Evolutionary conservation across 2,329 filamentous ascomycete species (phyloP), one percentile per base, ranked within the genome.

Genomic region (Ceratocystis diversiconidia): DNA sequence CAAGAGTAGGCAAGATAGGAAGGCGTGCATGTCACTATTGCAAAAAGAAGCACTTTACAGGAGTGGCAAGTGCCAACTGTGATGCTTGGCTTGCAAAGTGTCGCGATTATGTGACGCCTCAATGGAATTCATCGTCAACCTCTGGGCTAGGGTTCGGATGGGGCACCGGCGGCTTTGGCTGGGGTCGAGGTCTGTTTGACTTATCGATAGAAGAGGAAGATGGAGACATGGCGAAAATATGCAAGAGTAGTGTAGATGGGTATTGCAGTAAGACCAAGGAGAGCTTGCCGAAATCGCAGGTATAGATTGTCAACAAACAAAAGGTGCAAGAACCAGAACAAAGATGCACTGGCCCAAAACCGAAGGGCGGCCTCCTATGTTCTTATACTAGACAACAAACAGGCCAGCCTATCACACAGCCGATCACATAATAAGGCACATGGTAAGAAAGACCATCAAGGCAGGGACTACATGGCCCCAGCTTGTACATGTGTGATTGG

Each of bases 151-250:
- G 73, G 25, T 71, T 69, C 43, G 73, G 73, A 4, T 70, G 71
- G 15, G 72, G 71, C 59, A 73, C 72, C 41, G 73, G 71, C 19
- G 73, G 73, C 28, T 68, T 70, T 46, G 73, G 73, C 62, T 71
- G 70, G 43, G 73, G 73, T 25, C 68, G 60, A 7, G 73, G 73
- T 32, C 70, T 73, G 66, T 71, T 65, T n/a, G 44, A 62, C 32
- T 70, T 65, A 10, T 30, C 32, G 28, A 36, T 2, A 3, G 55
- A 32, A n/a, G 2, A n/a, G 25, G 55, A 36, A n/a, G 28, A n/a
- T 30, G 55, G 19, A 30, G 55, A 19, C 55, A 59, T 59, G 30
- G 12, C 22, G 17, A 36, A 8, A 59, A 36, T 25, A 36, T 28
- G n/a, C 15, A 36, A 17, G 32, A 7, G 28, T 8, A 19, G 30